Base-by-base conservation (phyloP, 352 stramenopile species). In the Pythium pectinolyticum region DNA sequence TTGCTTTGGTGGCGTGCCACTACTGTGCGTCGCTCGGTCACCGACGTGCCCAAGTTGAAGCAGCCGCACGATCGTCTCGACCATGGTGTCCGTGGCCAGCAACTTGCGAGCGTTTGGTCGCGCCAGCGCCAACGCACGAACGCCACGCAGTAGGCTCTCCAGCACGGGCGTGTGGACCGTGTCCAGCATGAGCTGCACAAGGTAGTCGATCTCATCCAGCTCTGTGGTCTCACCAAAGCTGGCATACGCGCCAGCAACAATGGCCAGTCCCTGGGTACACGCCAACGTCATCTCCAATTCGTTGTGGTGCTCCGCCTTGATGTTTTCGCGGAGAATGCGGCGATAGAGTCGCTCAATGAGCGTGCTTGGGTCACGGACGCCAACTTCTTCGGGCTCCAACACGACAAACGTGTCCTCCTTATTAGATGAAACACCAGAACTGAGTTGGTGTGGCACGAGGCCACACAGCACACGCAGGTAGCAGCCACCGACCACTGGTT, bases 401-500 rank as follows among this genome's bases (percentile, higher is more conserved):
- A 55, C 52, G 9, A 81, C 37, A 19, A 89, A 93, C 10, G 61
- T 47, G 48, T 95, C 85, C 75, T 93, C 65, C 17, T 61, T 57
- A 1, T 30, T 31, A 6, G 31, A 27, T 25, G 47, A 48, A 40
- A 54, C 32, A 19, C 31, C 57, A 27, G 20, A 41, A 17, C 24
- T 51, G 20, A 46, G 20, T 1, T 63, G 19, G 10, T 2, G 31
- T 24, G 28, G 20, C 11, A 49, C 61, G 32, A 89, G 73, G 22
- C 61, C 67, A 34, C 75, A 73, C 22, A 93, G 50, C 22, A 90
- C 77, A 20, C 86, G 74, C 17, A 98, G 78, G 64, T 98, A 98
- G 45, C 91, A 90, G 24, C 80, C 90, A 25, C 90, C 94, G 30
- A 98, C 91, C 24, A 88, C 64, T 2, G 96, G 62, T 69, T 98